Base-by-base conservation (phyloP, 2,329 filamentous ascomycete species). In the Aureobasidium musti region DNA sequence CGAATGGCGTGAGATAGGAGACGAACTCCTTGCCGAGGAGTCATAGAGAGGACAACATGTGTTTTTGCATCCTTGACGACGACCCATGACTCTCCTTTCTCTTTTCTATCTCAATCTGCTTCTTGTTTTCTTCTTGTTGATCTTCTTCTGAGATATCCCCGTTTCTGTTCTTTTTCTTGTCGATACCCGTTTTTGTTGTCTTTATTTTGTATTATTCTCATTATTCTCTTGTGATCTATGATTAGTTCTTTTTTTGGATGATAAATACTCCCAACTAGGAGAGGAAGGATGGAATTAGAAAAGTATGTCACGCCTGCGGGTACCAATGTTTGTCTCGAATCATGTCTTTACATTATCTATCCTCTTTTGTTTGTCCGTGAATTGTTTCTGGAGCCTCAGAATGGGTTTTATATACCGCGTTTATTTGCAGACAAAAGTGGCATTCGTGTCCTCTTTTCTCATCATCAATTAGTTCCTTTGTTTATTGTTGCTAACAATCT, bases 1-100 rank as follows among this genome's bases (percentile, higher is more conserved):
- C 54, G 92, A 96, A 72, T 99, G 95, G 95, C 87, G 94, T 68
- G 94, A 97, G 72, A 88, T 90, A 70, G 89, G 89, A 33, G 89
- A 91, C 64, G 92, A 92, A 72, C 65, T 67, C 37, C 61, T 72
- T 28, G 67, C 68, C 52, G 71, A 71, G 67, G 72, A 72, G 63
- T 45, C 49, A 26, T 67, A 41, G 21, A 26, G 11, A 21, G n/a
- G 10, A 39, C 5, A 39, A 26, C 35, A 14, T 19, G 11, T 49
- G 14, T 39, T 4, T 35, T 37, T 63, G 59, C 59, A 21, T n/a
- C 23, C 30, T 35, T 54, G 23, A 64, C 61, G 61, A 64, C 49
- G 61, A 64, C 26, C 37, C 28, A 64, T 28, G 61, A 64, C 23
- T 53, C 19, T 53, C 10, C 17, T 14, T 14, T 47, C 43, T 26